Evolutionary conservation across 257 asterid genomes (phyloP).

Genomic region (Linderniella brevidens): DNA sequence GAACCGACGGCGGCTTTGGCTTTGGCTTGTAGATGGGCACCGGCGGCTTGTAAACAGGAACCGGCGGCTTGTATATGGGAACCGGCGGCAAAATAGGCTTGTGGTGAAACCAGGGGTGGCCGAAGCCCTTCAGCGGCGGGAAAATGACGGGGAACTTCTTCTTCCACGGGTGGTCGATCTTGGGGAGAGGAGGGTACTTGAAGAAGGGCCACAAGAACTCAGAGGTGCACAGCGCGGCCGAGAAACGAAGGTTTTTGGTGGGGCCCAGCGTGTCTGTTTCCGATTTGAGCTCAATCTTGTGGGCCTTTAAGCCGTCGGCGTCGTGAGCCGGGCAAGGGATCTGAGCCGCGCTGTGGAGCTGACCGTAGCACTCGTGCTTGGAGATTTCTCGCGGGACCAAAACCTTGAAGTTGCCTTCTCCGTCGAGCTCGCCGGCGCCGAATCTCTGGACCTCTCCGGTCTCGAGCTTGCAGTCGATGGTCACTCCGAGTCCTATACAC

Average conservation of each 20-base stretch:
- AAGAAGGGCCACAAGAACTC: conserved; percentile 52
- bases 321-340: conserved; percentile 56
- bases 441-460: conserved; percentile 33
- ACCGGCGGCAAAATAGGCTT: too few species aligned
- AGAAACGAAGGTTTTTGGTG: conserved; percentile 30
- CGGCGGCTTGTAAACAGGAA: too few species aligned
- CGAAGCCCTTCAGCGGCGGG: conserved; percentile 3
- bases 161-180: conserved; percentile 26
- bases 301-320: conserved; percentile 35
- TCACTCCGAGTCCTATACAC: conserved; percentile 58
- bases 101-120: conserved; percentile 22
- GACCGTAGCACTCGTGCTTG: conserved; percentile 61
- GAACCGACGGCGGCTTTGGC: too few species aligned
- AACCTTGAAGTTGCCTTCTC: conserved; percentile 51
- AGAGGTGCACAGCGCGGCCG: conserved; percentile 58
- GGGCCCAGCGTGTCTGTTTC: conserved; percentile 34
- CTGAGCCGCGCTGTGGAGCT: conserved; percentile 51
- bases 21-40: too few species aligned
- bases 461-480: conserved; percentile 58
- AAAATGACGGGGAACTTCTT: too few species aligned
- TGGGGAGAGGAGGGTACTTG: conserved; percentile 43
- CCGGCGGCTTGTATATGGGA: too few species aligned
- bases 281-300: conserved; percentile 35
- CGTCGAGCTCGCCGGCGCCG: conserved; percentile 43
- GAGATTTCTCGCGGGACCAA: conserved; percentile 30